These are phyloP conservation scores for Bretschneidera sinensis DNA, from an alignment of 345 rosid species.

Conservation along the genomic window DNA sequence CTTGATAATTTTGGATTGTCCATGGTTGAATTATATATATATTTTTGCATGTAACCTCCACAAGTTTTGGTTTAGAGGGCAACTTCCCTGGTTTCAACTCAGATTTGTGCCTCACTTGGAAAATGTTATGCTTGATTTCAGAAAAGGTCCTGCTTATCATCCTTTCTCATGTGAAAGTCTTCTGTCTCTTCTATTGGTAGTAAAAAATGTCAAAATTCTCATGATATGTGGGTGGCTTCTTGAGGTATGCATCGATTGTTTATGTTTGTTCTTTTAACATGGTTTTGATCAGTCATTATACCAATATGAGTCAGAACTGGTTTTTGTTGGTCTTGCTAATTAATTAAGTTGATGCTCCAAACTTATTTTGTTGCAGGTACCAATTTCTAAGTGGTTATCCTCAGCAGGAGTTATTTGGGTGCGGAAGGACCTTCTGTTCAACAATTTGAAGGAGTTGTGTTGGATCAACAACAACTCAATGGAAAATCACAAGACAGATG, in stretches of 20 bases:
- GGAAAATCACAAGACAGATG: not conserved
- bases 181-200: not conserved
- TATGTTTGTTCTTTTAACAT: not conserved
- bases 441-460: not conserved
- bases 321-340: not conserved
- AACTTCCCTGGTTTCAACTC: too few relatives aligned
- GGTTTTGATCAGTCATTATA: too few relatives aligned
- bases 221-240: not conserved
- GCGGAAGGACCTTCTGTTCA: too few relatives aligned
- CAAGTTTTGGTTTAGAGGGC: too few relatives aligned
- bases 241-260: not conserved
- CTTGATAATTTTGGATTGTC: constrained; percentile 1
- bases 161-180: constrained; percentile 3
- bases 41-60: too few relatives aligned
- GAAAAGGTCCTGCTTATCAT: constrained; percentile 7
- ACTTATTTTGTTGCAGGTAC: too few relatives aligned
- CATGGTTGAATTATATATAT: constrained; percentile 5
- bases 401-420: too few relatives aligned
- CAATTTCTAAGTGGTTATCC: too few relatives aligned
- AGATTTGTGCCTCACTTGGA: constrained; percentile 10
- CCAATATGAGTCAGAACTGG: too few relatives aligned
- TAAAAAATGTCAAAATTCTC: not conserved
- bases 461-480: not conserved
- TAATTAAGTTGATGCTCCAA: not conserved
- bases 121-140: constrained; percentile 9